Base-by-base conservation (phyloP, 352 stramenopile genomes). In the Globisporangium nodosum region DNA sequence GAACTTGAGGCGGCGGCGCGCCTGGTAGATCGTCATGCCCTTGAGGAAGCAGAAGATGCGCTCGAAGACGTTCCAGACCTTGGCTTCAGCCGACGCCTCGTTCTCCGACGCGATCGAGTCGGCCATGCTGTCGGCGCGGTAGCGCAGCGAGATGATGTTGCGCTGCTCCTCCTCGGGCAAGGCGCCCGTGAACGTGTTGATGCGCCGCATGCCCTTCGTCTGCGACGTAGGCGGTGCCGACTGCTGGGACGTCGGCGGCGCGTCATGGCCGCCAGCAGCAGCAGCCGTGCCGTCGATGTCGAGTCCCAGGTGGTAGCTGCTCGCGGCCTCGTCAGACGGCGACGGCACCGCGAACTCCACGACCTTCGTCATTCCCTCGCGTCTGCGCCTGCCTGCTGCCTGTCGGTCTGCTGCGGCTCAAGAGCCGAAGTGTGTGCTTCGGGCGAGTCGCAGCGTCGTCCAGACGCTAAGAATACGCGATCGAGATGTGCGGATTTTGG, bases 11-110 rank as follows among this genome's bases (percentile, higher is more conserved):
- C 80, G 74, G 13, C 81, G 73, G 16, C 86, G 75, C 20, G 72
- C 76, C 68, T 93, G 76, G 75, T 94, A 95, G 63, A 95, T 91
- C 35, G 86, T 93, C 78, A 93, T 91, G 65, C 78, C 78, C 58
- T 94, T 93, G 20, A 95, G 70, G 56, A 95, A 95, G 68, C 84
- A 94, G 53, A 95, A 95, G 33, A 94, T 70, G 49, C 77, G 63
- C 69, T 95, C 86, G 57, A 95, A 87, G 31, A 90, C 60, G 60
- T 81, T 85, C 78, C 81, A 95, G 5, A 94, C 68, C 46, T 81
- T 85, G 8, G 80, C 71, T 53, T 94, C 84, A 0, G 81, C 65
- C 64, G 74, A 72, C 6, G 62, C 63, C 47, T 81, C 60, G 47
- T 78, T 71, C 58, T 92, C 80, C 27, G 77, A 84, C 42, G 79